These are phyloP conservation scores for Thamnidium elegans DNA, from an alignment of 192 early-diverging fungal species.

Conservation along the genomic window DNA sequence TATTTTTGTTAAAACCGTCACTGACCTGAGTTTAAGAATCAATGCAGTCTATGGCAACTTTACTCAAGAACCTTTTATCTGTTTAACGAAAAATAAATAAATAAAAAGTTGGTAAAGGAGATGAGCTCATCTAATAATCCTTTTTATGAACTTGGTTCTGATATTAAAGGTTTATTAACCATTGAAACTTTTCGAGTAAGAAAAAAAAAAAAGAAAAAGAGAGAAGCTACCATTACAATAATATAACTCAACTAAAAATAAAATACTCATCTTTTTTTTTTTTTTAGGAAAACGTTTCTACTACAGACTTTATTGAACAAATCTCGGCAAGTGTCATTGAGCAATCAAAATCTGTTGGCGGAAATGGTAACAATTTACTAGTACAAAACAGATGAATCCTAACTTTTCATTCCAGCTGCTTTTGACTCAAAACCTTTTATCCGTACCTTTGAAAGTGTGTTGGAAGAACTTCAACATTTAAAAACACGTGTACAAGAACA, in stretches of 20 bases:
- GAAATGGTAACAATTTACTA: slow-evolving; percentile 12
- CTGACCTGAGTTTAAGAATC: too few species aligned
- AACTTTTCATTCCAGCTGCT: slow-evolving; percentile 29
- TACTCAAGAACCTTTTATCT: too few species aligned
- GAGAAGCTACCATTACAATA: too few species aligned
- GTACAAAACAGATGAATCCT: not conserved
- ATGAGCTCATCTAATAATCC: slow-evolving; percentile 13
- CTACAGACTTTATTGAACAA: slow-evolving; percentile 28
- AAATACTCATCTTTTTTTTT: not conserved
- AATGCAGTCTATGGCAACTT: too few species aligned
- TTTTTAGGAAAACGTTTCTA: slow-evolving; percentile 22
- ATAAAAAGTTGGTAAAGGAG: slow-evolving; percentile 4
- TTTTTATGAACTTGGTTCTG: slow-evolving; percentile 10
- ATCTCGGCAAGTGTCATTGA: slow-evolving; percentile 28
- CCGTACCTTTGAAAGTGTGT: slow-evolving; percentile 80
- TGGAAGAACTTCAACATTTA: slow-evolving; percentile 79
- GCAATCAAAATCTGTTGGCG: slow-evolving; percentile 18
- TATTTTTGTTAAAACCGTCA: too few species aligned
- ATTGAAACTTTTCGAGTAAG: slow-evolving; percentile 13
- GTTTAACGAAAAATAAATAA: too few species aligned
- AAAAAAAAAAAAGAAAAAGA: too few species aligned
- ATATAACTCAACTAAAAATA: too few species aligned
- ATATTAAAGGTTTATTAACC: not conserved
- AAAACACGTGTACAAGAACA: slow-evolving; percentile 74
- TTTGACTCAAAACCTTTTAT: slow-evolving; percentile 94